These are phyloP conservation scores for Wickerhamomyces bisporus DNA, from an alignment of 805 yeast species.

Conservation along the genomic window DNA sequence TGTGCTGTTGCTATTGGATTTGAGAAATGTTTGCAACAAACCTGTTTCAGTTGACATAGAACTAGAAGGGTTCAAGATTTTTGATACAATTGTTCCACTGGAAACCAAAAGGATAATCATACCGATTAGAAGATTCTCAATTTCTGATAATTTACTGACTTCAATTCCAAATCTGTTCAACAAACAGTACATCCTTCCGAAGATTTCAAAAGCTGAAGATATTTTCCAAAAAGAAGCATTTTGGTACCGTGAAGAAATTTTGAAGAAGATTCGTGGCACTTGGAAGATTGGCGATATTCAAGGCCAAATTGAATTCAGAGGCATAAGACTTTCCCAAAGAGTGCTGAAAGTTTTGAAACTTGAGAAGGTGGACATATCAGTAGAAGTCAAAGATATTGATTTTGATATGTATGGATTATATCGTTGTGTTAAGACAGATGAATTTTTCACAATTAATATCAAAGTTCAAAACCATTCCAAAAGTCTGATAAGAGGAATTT, in stretches of 20 bases:
- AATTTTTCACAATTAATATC: slow-evolving; percentile 46
- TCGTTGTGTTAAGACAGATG: slow-evolving; percentile 36
- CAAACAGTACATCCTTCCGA: slow-evolving; percentile 57
- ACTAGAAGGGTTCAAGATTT: slow-evolving; percentile 24
- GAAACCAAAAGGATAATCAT: slow-evolving; percentile 58
- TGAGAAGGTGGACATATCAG: slow-evolving; percentile 41
- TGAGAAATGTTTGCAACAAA: slow-evolving; percentile 77
- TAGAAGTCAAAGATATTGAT: slow-evolving; percentile 19
- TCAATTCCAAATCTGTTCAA: slow-evolving; percentile 68
- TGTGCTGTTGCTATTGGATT: slow-evolving; percentile 64
- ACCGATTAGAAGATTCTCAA: slow-evolving; percentile 57
- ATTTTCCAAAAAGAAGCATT: slow-evolving; percentile 55
- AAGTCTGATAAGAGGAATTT: slow-evolving; percentile 42
- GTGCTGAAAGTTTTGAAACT: slow-evolving; percentile 54
- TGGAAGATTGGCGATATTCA: slow-evolving; percentile 52
- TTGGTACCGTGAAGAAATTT: slow-evolving; percentile 73
- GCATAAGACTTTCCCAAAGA: slow-evolving; percentile 52
- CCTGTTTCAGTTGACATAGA: slow-evolving; percentile 34
- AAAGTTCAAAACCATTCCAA: slow-evolving; percentile 44
- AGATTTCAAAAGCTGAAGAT: slow-evolving; percentile 51
- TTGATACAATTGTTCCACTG: slow-evolving; percentile 33
- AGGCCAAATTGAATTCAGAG: slow-evolving; percentile 65
- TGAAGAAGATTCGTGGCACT: slow-evolving; percentile 52
- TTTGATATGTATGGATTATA: slow-evolving; percentile 24
- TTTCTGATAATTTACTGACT: slow-evolving; percentile 37